Conservation (phyloP, 2,329 filamentous ascomycete genomes). For the Nemania diffusa region DNA sequence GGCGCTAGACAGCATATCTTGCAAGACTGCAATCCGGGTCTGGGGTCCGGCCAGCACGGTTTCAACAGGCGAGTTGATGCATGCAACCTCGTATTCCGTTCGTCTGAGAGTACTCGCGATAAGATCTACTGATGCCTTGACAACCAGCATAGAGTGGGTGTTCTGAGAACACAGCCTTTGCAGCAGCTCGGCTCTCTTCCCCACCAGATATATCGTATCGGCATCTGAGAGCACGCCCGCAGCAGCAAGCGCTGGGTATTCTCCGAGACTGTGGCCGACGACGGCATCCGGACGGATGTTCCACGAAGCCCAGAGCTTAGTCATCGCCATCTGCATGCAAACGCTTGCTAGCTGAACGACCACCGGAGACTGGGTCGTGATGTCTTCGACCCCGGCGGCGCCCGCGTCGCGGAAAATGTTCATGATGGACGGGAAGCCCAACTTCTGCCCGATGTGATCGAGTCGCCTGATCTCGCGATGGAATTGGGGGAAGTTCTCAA, state of each 20-base stretch:
- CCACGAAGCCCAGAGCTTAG: slow-evolving; percentile 61
- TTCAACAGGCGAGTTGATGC: slow-evolving; percentile 71
- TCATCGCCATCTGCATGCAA: slow-evolving; percentile 63
- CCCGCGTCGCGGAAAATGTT: background rate
- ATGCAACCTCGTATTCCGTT: slow-evolving; percentile 57
- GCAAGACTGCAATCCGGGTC: background rate
- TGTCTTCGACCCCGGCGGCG: background rate
- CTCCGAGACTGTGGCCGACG: slow-evolving; percentile 71
- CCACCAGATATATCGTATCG: slow-evolving; percentile 76
- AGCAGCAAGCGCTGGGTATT: slow-evolving; percentile 74
- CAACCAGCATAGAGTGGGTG: slow-evolving; percentile 69
- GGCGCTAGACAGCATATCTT: background rate
- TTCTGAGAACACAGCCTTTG: background rate
- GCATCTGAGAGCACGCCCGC: slow-evolving; percentile 74
- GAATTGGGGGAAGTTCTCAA: slow-evolving; percentile 38
- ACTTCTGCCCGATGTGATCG: slow-evolving; percentile 57
- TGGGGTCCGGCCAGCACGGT: slow-evolving; percentile 66
- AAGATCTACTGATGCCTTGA: slow-evolving; percentile 54
- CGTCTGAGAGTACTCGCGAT: slow-evolving; percentile 47
- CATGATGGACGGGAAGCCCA: slow-evolving; percentile 46
- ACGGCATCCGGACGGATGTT: slow-evolving; percentile 62
- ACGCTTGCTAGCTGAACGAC: slow-evolving; percentile 59
- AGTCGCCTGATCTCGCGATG: slow-evolving; percentile 62
- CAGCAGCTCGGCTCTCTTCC: slow-evolving; percentile 46
- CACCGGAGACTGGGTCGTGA: background rate